A percentile compares a stretch with the other conserved stretches of the same genome.
phyloP scores from a whole-genome alignment of 495 filamentous ascomycete genomes.

The Friedmanniomyces simplex region DNA sequence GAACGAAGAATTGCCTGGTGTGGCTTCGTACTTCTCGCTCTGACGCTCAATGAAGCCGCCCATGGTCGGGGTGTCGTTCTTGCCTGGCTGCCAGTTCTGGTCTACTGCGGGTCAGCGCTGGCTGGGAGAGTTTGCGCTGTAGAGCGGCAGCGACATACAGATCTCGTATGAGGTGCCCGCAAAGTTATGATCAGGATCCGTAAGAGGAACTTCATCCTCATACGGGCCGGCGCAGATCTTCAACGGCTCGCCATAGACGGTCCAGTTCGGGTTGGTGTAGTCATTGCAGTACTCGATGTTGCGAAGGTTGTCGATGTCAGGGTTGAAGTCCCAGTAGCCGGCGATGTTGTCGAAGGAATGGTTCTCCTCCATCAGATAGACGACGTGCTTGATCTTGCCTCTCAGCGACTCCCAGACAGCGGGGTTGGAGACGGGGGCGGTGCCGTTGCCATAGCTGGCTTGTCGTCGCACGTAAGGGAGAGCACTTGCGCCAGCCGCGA shows the following conservation, averaged over 20 bases:
- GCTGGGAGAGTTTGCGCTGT: too few species aligned
- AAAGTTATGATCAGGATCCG: conserved; percentile 37
- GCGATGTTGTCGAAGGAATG: conserved; percentile 40
- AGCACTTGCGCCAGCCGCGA: conserved; percentile 1
- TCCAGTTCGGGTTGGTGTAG: conserved; percentile 33
- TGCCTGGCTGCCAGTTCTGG: conserved; percentile 34
- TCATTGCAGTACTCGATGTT: conserved; percentile 33
- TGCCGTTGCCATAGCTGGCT: conserved; percentile 7
- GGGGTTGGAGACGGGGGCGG: conserved; percentile 5
- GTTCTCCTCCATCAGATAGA: conserved; percentile 40
- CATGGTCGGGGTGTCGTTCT: conserved; percentile 35
- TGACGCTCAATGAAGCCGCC: conserved; percentile 37
- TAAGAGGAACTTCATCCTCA: conserved; percentile 34
- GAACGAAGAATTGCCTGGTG: conserved; percentile 28
- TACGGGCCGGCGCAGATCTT: conserved; percentile 34
- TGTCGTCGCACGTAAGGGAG: conserved; percentile 2
- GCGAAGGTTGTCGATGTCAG: conserved; percentile 34
- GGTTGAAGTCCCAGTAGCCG: conserved; percentile 36
- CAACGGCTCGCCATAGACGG: conserved; percentile 33
- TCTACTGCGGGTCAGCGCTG: too few species aligned
- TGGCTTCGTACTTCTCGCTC: conserved; percentile 34
- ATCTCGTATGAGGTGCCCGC: too few species aligned
- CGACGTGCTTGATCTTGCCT: conserved; percentile 36
- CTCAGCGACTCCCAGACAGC: conserved; percentile 6
- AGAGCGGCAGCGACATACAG: too few species aligned